Evolutionary conservation across 2,329 filamentous ascomycete genomes (phyloP).

Genomic region (Xylaria sp.): DNA sequence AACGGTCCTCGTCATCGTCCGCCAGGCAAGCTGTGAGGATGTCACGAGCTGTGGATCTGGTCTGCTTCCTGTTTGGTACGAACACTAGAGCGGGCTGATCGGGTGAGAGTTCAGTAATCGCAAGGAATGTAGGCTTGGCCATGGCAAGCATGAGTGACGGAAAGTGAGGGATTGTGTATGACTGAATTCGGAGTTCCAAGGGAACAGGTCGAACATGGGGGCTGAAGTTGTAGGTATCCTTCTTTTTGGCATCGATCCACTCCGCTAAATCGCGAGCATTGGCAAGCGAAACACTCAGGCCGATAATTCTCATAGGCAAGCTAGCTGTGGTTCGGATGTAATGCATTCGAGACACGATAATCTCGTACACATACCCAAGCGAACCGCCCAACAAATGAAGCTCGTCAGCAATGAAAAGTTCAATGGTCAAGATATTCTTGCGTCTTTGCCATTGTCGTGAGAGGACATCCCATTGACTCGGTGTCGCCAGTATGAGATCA

Average conservation of each 20-base stretch:
- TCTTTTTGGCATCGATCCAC: constrained; percentile 96
- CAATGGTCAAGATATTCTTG: constrained; percentile 88
- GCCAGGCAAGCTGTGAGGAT: constrained; percentile 80
- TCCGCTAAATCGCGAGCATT: constrained; percentile 93
- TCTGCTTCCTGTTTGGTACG: constrained; percentile 89
- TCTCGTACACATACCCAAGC: constrained; percentile 86
- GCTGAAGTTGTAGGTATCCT: constrained; percentile 98
- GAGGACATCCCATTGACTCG: constrained; percentile 90
- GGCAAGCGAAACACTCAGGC: constrained; percentile 83
- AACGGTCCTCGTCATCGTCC: constrained; percentile 89
- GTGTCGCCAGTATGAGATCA: constrained; percentile 87
- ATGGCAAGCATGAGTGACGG: constrained; percentile 98
- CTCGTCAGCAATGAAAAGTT: constrained; percentile 91
- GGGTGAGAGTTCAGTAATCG: constrained; percentile 80
- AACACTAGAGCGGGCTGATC: constrained; percentile 90
- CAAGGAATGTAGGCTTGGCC: constrained; percentile 88
- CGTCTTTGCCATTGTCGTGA: constrained; percentile 94
- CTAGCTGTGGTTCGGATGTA: constrained; percentile 88
- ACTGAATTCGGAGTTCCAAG: constrained; percentile 89
- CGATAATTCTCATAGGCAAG: constrained; percentile 78
- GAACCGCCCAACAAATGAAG: constrained; percentile 87
- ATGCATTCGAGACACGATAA: constrained; percentile 96
- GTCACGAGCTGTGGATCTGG: constrained; percentile 79
- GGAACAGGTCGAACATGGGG: constrained; percentile 84
- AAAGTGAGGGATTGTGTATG: constrained; percentile 92